Evolutionary conservation across 1,284 basidiomycete genomes (phyloP).

Genomic region (Ustilago crameri): DNA sequence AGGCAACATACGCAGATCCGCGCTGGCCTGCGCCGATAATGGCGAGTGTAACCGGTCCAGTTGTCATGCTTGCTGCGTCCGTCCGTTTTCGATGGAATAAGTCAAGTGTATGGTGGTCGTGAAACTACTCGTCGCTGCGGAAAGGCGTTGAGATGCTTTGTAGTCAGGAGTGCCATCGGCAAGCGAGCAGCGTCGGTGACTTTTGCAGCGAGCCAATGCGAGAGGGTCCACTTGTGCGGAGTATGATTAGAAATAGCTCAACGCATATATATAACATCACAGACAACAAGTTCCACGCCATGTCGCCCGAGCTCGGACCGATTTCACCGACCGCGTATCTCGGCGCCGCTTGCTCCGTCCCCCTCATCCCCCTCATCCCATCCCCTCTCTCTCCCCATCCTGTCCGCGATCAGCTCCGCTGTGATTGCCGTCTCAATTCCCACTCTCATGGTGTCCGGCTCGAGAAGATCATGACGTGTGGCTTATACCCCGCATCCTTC

Average conservation of each 20-base stretch:
- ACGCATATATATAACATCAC: no score
- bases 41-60: conserved; percentile 40
- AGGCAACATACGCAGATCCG: conserved; percentile 41
- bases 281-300: not conserved
- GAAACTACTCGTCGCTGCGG: not conserved
- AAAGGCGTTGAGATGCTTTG: conserved; percentile 6
- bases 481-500: conserved; percentile 14
- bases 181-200: conserved; percentile 15
- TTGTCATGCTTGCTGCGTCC: conserved; percentile 17
- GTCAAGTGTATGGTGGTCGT: not conserved
- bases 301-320: conserved; percentile 29
- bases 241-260: conserved; percentile 20
- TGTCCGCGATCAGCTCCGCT: not conserved
- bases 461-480: not conserved
- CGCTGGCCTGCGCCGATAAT: conserved; percentile 40
- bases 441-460: not conserved
- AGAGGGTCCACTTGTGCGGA: conserved; percentile 4
- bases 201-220: conserved; percentile 4
- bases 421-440: not conserved
- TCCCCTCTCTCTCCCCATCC: not conserved
- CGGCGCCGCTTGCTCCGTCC: conserved; percentile 19
- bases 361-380: not conserved
- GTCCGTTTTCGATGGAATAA: no score
- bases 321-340: conserved; percentile 10
- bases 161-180: conserved; percentile 4